Evolutionary conservation across 345 rosid genomes (phyloP), one percentile per base, ranked within the genome.

Genomic region (Hypericum androsaemum): DNA sequence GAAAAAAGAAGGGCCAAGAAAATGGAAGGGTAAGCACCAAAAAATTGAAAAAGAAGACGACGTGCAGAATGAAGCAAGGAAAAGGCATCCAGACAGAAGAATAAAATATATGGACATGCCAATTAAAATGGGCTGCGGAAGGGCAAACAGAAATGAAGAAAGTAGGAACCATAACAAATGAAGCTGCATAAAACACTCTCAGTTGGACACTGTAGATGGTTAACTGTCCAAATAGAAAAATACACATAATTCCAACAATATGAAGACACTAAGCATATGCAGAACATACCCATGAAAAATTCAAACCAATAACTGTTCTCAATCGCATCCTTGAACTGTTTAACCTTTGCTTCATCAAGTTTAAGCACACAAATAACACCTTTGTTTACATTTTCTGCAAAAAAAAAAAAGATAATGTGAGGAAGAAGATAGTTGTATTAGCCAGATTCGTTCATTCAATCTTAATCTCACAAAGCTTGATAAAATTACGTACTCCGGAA

Each of bases 231-330:
- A 22, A 22, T 22, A 22, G 32, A 22, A 22, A 22, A 22, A 22
- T 22, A 22, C 32, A 22, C 32, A 22, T 22, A 4, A 22, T 22
- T 22, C 32, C 32, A 22, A 22, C 32, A 22, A n/a, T 22, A 22
- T 46, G 50, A 14, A 14, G 22, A 46, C 14, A 13, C 32, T 22
- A 22, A 4, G 2, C 32, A 22, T 22, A 22, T 44, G 39, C 43
- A 37, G 50, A 57, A 78, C 95, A 71, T 89, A 89, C 97, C 97
- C 79, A 88, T 74, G 64, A 88, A 88, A 65, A 88, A 88, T 64
- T 88, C 97, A 59, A 88, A 83, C 97, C 92, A 85, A 65, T 88
- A 88, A 60, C 69, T 88, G 62, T 79, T 79, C 76, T 85, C 97
- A 45, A 88, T 79, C 39, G 95, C 97, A 76, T 85, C 89, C 69